phyloP scores from a whole-genome alignment of 139 green algal genomes.

The Spirogloea muscicola region DNA sequence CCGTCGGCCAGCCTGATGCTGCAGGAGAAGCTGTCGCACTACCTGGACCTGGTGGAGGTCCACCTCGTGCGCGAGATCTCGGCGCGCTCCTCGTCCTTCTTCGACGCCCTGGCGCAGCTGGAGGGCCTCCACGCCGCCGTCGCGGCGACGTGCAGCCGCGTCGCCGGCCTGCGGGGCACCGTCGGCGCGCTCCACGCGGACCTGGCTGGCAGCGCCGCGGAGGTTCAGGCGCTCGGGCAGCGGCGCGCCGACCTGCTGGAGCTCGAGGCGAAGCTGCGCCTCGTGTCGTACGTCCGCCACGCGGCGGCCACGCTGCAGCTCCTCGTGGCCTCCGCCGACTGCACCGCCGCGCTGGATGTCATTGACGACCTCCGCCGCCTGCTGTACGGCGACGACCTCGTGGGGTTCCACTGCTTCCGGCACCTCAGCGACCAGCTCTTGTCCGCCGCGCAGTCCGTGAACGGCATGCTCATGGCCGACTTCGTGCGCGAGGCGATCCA shows the following conservation, averaged over 20 bases:
- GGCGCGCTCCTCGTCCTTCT: slow-evolving; percentile 49
- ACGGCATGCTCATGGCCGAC: slow-evolving; percentile 35
- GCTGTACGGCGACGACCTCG: slow-evolving; percentile 4
- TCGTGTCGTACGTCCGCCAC: slow-evolving; percentile 57
- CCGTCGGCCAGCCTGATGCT: slow-evolving; percentile 38
- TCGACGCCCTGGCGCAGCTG: slow-evolving; percentile 60
- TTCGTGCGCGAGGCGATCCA: slow-evolving; percentile 34
- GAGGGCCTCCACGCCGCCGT: slow-evolving; percentile 65
- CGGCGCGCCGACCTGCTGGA: slow-evolving; percentile 67
- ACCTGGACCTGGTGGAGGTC: slow-evolving; percentile 53
- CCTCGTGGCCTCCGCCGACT: slow-evolving; percentile 36
- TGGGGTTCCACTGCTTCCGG: slow-evolving; percentile 56
- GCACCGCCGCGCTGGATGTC: slow-evolving; percentile 32
- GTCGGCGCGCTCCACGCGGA: slow-evolving; percentile 61
- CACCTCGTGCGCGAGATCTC: slow-evolving; percentile 51
- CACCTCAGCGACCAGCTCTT: slow-evolving; percentile 46
- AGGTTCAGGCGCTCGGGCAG: slow-evolving; percentile 59
- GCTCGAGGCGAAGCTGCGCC: slow-evolving; percentile 53
- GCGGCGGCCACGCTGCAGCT: slow-evolving; percentile 62
- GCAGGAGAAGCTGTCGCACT: slow-evolving; percentile 50
- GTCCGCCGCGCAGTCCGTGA: slow-evolving; percentile 28
- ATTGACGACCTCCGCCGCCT: slow-evolving; percentile 32
- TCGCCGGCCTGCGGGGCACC: slow-evolving; percentile 47
- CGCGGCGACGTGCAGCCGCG: slow-evolving; percentile 49
- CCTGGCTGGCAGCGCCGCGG: slow-evolving; percentile 55